These are phyloP conservation scores for Coemansia sp. DNA, from an alignment of 192 early-diverging fungal species.

Conservation along the genomic window DNA sequence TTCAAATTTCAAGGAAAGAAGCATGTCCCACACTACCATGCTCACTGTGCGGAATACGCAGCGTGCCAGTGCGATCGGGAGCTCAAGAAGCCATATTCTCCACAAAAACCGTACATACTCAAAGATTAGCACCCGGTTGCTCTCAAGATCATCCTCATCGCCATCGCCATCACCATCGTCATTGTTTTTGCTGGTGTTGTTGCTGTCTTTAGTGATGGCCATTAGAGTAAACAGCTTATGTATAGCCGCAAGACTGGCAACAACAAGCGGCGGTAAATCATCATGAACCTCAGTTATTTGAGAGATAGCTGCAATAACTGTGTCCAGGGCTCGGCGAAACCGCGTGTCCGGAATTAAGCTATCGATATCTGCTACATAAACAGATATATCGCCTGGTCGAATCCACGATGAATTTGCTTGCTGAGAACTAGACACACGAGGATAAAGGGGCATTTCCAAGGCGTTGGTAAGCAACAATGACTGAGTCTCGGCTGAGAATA, in stretches of 20 bases:
- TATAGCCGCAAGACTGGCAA: slow-evolving; percentile 7
- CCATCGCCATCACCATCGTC: background rate
- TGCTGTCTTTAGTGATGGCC: background rate
- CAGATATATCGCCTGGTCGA: background rate
- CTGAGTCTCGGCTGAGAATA: slow-evolving; percentile 4
- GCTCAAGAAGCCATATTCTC: slow-evolving; percentile 25
- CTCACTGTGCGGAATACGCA: slow-evolving; percentile 14
- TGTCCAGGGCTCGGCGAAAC: slow-evolving; percentile 26
- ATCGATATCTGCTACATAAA: slow-evolving; percentile 9
- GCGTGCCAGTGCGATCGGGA: slow-evolving; percentile 1
- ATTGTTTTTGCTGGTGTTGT: background rate
- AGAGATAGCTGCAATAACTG: slow-evolving; percentile 14
- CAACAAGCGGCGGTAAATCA: background rate
- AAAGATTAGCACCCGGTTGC: slow-evolving; percentile 9
- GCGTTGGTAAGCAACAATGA: background rate
- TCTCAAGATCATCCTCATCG: background rate
- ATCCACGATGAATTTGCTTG: background rate
- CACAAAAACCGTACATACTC: slow-evolving; percentile 39
- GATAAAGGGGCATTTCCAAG: background rate
- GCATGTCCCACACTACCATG: slow-evolving; percentile 23
- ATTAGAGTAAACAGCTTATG: slow-evolving; percentile 13
- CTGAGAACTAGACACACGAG: background rate
- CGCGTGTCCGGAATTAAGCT: slow-evolving; percentile 23
- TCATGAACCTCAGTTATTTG: background rate
- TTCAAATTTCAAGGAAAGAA: slow-evolving; percentile 9